Percentiles rank a stretch among this genome's conserved stretches.
These are phyloP conservation scores for Hypoxylon crocopeplum DNA, from an alignment of 495 filamentous ascomycete genomes.

Conservation along the genomic window DNA sequence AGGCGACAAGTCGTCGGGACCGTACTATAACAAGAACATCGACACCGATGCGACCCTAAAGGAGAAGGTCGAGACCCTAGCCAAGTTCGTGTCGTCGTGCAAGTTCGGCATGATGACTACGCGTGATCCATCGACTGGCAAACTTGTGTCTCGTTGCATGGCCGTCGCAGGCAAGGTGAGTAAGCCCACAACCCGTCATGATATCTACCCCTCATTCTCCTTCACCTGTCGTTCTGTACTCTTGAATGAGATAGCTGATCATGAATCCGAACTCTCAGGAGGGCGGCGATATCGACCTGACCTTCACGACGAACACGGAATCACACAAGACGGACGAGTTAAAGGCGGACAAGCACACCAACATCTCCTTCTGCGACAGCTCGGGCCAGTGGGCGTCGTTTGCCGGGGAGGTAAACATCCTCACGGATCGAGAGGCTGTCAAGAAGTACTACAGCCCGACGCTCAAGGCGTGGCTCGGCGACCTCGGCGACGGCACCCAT, in stretches of 20 bases:
- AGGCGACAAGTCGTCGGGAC: conserved; percentile 67
- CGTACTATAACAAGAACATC: conserved; percentile 78
- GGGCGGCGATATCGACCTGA: conserved; percentile 78
- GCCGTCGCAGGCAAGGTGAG: conserved; percentile 83
- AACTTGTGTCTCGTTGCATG: conserved; percentile 86
- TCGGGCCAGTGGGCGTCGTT: conserved; percentile 80
- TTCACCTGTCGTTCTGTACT: too few relatives aligned
- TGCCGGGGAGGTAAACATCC: conserved; percentile 71
- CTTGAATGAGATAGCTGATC: too few relatives aligned
- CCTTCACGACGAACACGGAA: conserved; percentile 95
- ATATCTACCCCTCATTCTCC: too few relatives aligned
- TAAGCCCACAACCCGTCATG: background rate
- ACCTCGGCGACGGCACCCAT: conserved; percentile 86
- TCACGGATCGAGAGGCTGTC: conserved; percentile 70
- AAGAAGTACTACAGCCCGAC: conserved; percentile 77
- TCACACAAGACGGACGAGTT: conserved; percentile 92
- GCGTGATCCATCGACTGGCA: conserved; percentile 60
- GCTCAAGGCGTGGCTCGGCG: conserved; percentile 88
- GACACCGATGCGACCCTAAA: conserved; percentile 66
- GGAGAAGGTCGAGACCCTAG: conserved; percentile 81
- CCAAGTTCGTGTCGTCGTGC: conserved; percentile 67
- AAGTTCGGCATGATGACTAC: conserved; percentile 86
- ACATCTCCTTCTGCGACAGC: conserved; percentile 83
- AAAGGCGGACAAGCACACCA: conserved; percentile 73
- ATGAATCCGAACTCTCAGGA: conserved; percentile 54